These are phyloP conservation scores for Pseudocercospora eumusae DNA, from an alignment of 2,329 filamentous ascomycete genomes.

Conservation along the genomic window DNA sequence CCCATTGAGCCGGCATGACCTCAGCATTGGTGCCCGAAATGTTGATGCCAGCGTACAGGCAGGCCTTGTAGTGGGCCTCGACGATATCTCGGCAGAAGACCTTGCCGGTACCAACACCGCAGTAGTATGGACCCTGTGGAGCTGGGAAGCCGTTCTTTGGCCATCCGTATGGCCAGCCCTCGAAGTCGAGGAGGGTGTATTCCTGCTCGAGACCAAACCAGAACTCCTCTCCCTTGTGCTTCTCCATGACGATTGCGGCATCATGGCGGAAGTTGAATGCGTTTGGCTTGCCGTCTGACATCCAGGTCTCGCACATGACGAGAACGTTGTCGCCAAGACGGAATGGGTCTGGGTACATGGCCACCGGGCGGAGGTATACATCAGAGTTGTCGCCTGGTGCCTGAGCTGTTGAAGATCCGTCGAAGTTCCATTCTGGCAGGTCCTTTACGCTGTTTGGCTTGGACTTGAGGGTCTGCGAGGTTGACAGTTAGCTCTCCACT, in stretches of 20 bases:
- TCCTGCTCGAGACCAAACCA: slow-evolving; percentile 99
- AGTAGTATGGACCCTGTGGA: slow-evolving; percentile 95
- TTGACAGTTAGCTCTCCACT: slow-evolving; percentile 18
- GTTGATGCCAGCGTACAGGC: slow-evolving; percentile 82
- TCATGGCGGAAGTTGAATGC: slow-evolving; percentile 98
- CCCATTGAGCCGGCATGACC: slow-evolving; percentile 98
- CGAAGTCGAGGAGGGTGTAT: slow-evolving; percentile 86
- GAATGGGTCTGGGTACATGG: slow-evolving; percentile 90
- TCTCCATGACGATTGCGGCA: slow-evolving; percentile 83
- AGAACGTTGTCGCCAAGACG: slow-evolving; percentile 87
- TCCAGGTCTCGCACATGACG: slow-evolving; percentile 93
- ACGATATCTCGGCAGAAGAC: slow-evolving; percentile 98
- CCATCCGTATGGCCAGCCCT: slow-evolving; percentile 91
- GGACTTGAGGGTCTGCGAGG: slow-evolving; percentile 62
- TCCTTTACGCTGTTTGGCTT: slow-evolving; percentile 61
- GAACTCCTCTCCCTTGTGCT: slow-evolving; percentile 76
- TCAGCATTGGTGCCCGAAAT: slow-evolving; percentile 99
- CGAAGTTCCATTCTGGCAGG: slow-evolving; percentile 78
- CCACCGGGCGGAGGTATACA: slow-evolving; percentile 90
- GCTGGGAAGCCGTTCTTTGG: slow-evolving; percentile 84
- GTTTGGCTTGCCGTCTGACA: slow-evolving; percentile 91
- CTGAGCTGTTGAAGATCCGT: slow-evolving; percentile 88
- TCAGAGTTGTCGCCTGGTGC: slow-evolving; percentile 95
- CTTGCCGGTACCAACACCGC: slow-evolving; percentile 94
- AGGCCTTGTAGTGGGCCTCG: slow-evolving; percentile 90